Evolutionary conservation across 2,329 filamentous ascomycete species (phyloP).

Genomic region (Cladophialophora immunda): DNA sequence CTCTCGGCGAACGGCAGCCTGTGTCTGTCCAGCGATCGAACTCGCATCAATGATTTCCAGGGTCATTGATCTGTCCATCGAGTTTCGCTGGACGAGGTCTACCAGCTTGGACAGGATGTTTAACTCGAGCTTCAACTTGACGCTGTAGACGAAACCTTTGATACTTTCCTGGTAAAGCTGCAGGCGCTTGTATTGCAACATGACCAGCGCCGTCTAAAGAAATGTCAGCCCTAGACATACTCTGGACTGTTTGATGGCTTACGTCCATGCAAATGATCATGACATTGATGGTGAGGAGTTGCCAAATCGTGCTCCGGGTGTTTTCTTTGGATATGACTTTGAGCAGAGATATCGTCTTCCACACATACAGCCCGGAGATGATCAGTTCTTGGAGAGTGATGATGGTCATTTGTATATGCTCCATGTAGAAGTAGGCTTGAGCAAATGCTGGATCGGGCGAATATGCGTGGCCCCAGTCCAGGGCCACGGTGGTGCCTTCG

Average conservation of each 20-base stretch:
- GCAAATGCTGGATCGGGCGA: conserved; percentile 39
- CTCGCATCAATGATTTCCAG: conserved; percentile 28
- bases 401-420: conserved; percentile 64
- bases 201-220: conserved; percentile 48
- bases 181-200: conserved; percentile 52
- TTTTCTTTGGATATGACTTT: conserved; percentile 53
- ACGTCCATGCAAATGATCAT: conserved; percentile 57
- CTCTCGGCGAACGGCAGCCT: conserved; percentile 19
- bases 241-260: conserved; percentile 3
- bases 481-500: conserved; percentile 53
- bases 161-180: conserved; percentile 58
- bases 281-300: conserved; percentile 59
- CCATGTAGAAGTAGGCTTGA: conserved; percentile 56
- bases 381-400: conserved; percentile 66
- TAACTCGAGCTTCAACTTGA: conserved; percentile 60
- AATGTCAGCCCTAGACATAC: conserved; percentile 9
- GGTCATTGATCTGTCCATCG: conserved; percentile 26
- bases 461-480: conserved; percentile 53
- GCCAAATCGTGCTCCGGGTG: conserved; percentile 57
- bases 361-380: conserved; percentile 63
- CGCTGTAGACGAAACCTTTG: conserved; percentile 57
- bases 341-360: conserved; percentile 61
- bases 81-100: conserved; percentile 45
- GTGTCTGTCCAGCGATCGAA: conserved; percentile 16
- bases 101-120: conserved; percentile 57